Evolutionary conservation across 2,329 filamentous ascomycete genomes (phyloP).

Genomic region (Neoscytalidium dimidiatum): DNA sequence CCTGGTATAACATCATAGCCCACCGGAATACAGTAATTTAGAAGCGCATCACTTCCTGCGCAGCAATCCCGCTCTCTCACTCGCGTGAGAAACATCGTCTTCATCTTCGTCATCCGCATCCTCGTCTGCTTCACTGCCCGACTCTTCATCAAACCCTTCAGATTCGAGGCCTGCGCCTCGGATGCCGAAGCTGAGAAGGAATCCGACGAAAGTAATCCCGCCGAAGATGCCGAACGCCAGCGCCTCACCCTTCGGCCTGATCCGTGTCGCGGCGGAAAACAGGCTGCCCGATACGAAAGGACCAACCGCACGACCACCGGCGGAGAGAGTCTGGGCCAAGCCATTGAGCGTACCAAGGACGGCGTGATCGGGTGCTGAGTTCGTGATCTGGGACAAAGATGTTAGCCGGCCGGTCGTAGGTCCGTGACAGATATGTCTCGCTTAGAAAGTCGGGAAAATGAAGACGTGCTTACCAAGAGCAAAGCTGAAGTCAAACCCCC

Average conservation of each 20-base stretch:
- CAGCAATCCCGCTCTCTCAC: constrained; percentile 2
- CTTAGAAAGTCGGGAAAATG: not conserved
- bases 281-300: constrained; percentile 86
- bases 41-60: not conserved
- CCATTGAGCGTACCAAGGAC: constrained; percentile 90
- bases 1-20: not conserved
- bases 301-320: constrained; percentile 82
- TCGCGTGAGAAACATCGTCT: constrained; percentile 24
- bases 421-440: constrained; percentile 1
- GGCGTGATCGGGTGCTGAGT: constrained; percentile 82
- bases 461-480: constrained; percentile 65
- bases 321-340: constrained; percentile 89
- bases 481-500: constrained; percentile 88
- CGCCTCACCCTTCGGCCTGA: constrained; percentile 79
- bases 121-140: constrained; percentile 44
- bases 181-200: constrained; percentile 77
- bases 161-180: constrained; percentile 62
- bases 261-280: constrained; percentile 74
- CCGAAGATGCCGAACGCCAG: constrained; percentile 87
- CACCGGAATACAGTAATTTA: not conserved
- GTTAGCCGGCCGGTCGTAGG: constrained; percentile 11
- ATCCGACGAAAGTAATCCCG: constrained; percentile 77
- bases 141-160: constrained; percentile 54
- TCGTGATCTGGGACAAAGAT: constrained; percentile 69
- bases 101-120: constrained; percentile 41